Evolutionary conservation across 2,329 filamentous ascomycete species (phyloP).

Genomic region (Colletotrichum navitas): DNA sequence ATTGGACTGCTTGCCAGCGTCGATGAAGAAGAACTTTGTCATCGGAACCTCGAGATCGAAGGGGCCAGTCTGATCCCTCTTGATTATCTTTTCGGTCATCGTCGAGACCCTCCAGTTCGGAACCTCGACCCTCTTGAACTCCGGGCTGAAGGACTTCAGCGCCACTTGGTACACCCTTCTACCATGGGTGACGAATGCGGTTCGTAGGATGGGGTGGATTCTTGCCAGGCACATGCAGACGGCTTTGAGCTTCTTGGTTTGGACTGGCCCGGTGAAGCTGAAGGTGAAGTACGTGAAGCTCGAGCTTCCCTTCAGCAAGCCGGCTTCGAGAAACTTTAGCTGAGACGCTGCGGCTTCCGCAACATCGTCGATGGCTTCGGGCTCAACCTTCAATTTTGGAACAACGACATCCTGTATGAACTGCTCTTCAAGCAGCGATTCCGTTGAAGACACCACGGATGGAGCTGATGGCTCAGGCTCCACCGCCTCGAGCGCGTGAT

Average conservation of each 20-base stretch:
- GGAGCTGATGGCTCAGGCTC: conserved; percentile 1
- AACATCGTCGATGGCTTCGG: conserved; percentile 60
- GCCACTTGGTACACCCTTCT: conserved; percentile 63
- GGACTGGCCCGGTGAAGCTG: conserved; percentile 59
- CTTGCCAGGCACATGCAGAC: conserved; percentile 59
- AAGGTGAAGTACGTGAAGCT: conserved; percentile 64
- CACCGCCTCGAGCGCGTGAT: conserved; percentile 24
- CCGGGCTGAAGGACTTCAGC: conserved; percentile 56
- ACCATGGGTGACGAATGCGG: conserved; percentile 63
- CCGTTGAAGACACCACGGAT: conserved; percentile 14
- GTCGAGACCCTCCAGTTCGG: conserved; percentile 55
- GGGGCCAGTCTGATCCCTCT: conserved; percentile 55
- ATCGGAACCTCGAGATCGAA: conserved; percentile 59
- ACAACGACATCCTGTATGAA: conserved; percentile 58
- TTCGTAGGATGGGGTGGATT: conserved; percentile 66
- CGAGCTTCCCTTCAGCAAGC: conserved; percentile 57
- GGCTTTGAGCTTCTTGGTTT: conserved; percentile 58
- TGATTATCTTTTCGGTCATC: conserved; percentile 57
- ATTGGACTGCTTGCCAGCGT: conserved; percentile 60
- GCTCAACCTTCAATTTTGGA: conserved; percentile 58
- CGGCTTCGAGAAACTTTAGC: conserved; percentile 61
- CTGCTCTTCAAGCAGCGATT: conserved; percentile 47
- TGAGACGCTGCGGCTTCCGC: conserved; percentile 63
- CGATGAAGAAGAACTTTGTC: conserved; percentile 65
- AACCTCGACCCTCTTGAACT: conserved; percentile 59